A percentile compares a stretch with the other conserved stretches of the same genome.
Evolutionary conservation across 2,329 filamentous ascomycete species (phyloP).

Genomic region (Blumeriella jaapii): DNA sequence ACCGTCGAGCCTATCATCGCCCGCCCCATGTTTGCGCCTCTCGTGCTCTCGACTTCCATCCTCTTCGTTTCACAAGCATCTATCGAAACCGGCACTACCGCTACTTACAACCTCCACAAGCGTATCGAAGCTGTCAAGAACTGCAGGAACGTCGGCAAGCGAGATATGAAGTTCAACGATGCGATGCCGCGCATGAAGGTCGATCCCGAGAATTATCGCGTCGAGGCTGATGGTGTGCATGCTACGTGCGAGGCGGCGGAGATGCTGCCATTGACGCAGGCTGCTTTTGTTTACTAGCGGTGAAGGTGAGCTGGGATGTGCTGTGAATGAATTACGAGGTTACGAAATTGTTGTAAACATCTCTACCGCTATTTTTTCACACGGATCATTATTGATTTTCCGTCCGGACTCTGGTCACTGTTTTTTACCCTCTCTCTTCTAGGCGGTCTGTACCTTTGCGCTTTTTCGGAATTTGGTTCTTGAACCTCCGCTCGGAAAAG

Average conservation of each 20-base stretch:
- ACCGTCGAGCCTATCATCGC: slow-evolving; percentile 77
- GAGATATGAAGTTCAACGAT: slow-evolving; percentile 85
- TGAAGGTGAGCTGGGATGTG: background rate
- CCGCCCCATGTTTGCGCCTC: slow-evolving; percentile 74
- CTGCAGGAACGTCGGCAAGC: slow-evolving; percentile 67
- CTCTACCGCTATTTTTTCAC: no score
- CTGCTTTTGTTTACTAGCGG: slow-evolving; percentile 59
- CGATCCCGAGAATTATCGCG: slow-evolving; percentile 80
- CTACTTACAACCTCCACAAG: slow-evolving; percentile 66
- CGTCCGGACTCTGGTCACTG: no score
- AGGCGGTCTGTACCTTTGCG: no score
- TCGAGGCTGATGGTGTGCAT: slow-evolving; percentile 70
- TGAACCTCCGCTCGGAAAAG: no score
- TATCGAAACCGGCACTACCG: slow-evolving; percentile 53
- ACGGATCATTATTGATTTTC: no score
- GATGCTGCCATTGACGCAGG: slow-evolving; percentile 64
- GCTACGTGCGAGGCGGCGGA: slow-evolving; percentile 64
- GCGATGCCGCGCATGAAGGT: slow-evolving; percentile 77
- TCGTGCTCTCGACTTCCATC: slow-evolving; percentile 61
- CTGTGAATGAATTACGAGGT: no score
- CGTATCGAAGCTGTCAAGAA: slow-evolving; percentile 68
- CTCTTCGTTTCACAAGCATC: slow-evolving; percentile 73
- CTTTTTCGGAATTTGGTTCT: no score
- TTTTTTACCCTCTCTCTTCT: no score
- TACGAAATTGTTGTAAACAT: no score